Percentiles rank a stretch among this genome's conserved stretches.
Conservation (phyloP, 2,329 filamentous ascomycete species). For the Alternaria atra region DNA sequence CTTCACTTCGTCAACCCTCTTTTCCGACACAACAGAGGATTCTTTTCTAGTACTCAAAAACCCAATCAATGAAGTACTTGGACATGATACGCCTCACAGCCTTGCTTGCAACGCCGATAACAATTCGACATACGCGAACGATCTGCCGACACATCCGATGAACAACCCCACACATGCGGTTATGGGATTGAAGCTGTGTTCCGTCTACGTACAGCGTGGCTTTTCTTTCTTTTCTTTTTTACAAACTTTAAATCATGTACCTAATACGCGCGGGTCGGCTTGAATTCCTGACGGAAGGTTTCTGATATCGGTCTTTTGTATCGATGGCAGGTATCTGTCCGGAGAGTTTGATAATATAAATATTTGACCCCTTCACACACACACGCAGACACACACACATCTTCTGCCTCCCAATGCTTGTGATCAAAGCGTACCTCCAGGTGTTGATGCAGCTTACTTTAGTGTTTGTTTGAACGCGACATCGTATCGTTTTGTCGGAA, state of each 20-base stretch:
- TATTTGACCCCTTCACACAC: background rate
- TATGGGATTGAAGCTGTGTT: slow-evolving; percentile 1
- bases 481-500: background rate
- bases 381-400: background rate
- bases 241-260: background rate
- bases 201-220: background rate
- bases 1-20: background rate
- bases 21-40: background rate
- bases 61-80: background rate
- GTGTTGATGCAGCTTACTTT: background rate
- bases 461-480: background rate
- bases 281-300: background rate
- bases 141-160: slow-evolving; percentile 1
- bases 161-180: background rate
- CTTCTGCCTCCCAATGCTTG: background rate
- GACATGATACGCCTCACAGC: background rate
- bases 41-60: background rate
- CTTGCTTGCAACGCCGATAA: background rate
- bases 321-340: background rate
- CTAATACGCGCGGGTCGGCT: background rate
- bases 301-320: background rate
- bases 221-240: background rate
- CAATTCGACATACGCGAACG: background rate
- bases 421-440: background rate
- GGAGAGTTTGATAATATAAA: background rate